Evolutionary conservation across 108 stramenopile species (phyloP), one percentile per base, ranked within the genome.

Genomic region (Parmales sp.): DNA sequence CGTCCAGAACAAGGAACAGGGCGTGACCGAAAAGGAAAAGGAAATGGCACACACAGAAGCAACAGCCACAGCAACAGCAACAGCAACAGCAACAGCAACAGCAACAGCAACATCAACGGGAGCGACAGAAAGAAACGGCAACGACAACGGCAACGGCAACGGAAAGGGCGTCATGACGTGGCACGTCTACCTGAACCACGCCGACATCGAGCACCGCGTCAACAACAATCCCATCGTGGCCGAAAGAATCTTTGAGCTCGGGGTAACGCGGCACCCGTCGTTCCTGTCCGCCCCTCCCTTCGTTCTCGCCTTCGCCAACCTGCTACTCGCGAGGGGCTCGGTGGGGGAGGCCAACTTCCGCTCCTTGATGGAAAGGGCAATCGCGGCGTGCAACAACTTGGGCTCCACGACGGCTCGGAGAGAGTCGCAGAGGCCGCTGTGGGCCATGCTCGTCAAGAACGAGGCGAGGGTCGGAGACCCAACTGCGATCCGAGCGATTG

Each of bases 361-460:
- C 29, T 86, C 86, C 37, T 63, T 92, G 36, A 48, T 92, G 44
- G 86, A 82, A 50, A 71, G 91, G 50, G 88, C 88, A 23, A 75
- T 92, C 44, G 83, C 86, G 2, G 91, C 91, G 8, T 88, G 86
- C 50, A 78, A 46, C 85, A 85, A 20, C 70, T 79, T 31, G 69
- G 66, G 48, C 31, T 22, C 68, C 28, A 48, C 75, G 11, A 50
- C 18, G 11, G 45, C 70, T 67, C 69, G 71, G 31, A 71, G 75
- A 54, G 74, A 73, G 48, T 45, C 74, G 49, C 76, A 82, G 70
- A 70, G 86, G 60, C 63, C 86, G 13, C 66, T 92, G 8, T 90
- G 89, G 89, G 86, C 90, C 54, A 90, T 90, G 89, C 83, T 86
- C 66, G 77, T 92, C 25, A 83, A 83, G 66, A 90, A 88, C 69